Base-by-base conservation (phyloP, 306 rosid species). In the Rubus idaeus region DNA sequence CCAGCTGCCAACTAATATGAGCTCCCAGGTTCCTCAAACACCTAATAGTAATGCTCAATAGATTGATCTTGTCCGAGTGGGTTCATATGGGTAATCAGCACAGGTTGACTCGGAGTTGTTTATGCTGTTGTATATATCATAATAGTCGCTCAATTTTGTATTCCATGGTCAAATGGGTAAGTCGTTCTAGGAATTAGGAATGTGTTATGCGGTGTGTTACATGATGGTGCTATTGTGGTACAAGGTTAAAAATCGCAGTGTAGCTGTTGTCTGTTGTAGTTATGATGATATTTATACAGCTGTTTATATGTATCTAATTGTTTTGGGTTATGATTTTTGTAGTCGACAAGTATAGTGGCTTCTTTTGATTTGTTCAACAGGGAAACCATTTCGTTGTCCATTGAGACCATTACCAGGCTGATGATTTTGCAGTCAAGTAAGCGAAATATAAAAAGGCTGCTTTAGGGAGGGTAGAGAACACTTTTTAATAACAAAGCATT, bases 1-100 rank as follows among this genome's bases (percentile, higher is more conserved):
- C 23, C 83, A 56, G 53, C 78, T 62, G 67, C 82, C 77, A 61
- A 81, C 46, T 14, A 78, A 70, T 40, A 39, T 14, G 23, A 39
- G 69, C 47, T 0, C 6, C 39, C 47, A 39, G 23, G 69, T 39
- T 64, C 47, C 47, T 37, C 82, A 63, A 49, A 35, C 58, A 52
- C 70, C 46, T 0, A 53, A n/a, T 20, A 70, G 52, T 44, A 37
- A 70, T 12, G 18, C 75, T 21, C 49, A 13, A 60, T 81, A 73
- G 53, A 21, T n/a, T 26, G 42, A 56, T n/a, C 21, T 21, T 51
- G 61, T 52, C 50, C 3, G 41, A 55, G 66, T 41, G 10, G 52
- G 6, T 17, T 16, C 41, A 13, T 69, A 10, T 23, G 20, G 20
- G 4, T 39, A 40, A n/a, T 55, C 64, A 53, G 65, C 76, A 35